Conservation (phyloP, 2,329 filamentous ascomycete genomes). For the Pleoardoris graminearum region DNA sequence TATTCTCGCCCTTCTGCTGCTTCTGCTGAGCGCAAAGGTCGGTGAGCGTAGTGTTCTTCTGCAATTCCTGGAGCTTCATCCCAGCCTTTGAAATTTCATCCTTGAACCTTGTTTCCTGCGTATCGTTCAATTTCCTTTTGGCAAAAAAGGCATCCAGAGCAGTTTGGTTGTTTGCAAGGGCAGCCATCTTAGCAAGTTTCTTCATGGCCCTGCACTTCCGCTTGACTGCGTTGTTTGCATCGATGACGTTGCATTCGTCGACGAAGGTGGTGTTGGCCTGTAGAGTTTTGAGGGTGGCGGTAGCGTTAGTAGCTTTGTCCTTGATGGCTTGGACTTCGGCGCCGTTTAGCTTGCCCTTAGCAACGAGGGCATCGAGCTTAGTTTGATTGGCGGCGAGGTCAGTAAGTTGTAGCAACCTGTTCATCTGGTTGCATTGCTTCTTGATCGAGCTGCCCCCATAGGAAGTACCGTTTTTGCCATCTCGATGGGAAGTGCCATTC, state of each 20-base stretch:
- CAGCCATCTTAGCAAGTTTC: constrained; percentile 23
- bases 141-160: constrained; percentile 26
- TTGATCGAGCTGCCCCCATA: constrained; percentile 18
- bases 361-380: constrained; percentile 29
- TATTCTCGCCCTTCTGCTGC: constrained; percentile 19
- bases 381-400: constrained; percentile 33
- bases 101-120: constrained; percentile 26
- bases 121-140: constrained; percentile 28
- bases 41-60: constrained; percentile 34
- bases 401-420: constrained; percentile 27
- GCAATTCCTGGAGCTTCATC: constrained; percentile 26
- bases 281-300: constrained; percentile 25
- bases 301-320: constrained; percentile 29
- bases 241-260: constrained; percentile 26
- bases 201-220: constrained; percentile 29
- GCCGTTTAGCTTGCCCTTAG: constrained; percentile 27
- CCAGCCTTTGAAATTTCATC: constrained; percentile 25
- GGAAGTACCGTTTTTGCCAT: constrained; percentile 17
- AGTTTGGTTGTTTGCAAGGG: constrained; percentile 30
- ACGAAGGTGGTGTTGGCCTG: constrained; percentile 33
- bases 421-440: constrained; percentile 27
- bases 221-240: constrained; percentile 26
- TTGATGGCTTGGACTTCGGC: constrained; percentile 30
- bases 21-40: constrained; percentile 24
- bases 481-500: constrained; percentile 18